A percentile compares a stretch with the other conserved stretches of the same genome.
Evolutionary conservation across 805 yeast genomes (phyloP).

Genomic region (Suhomyces kilbournensis): DNA sequence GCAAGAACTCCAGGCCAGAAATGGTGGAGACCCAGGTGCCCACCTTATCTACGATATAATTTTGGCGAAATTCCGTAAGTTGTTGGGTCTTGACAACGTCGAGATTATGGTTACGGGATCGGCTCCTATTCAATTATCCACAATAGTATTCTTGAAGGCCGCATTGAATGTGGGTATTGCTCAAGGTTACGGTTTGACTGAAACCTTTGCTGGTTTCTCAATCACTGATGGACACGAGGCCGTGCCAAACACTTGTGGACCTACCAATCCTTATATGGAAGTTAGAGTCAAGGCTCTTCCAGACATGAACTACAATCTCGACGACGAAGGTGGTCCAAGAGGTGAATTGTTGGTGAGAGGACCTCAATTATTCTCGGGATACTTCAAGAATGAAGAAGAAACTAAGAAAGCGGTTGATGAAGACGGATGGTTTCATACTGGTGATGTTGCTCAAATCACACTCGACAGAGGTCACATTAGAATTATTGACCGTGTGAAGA

Average conservation of each 20-base stretch:
- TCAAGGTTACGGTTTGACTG: conserved; percentile 38
- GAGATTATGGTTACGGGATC: conserved; percentile 22
- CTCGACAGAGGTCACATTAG: conserved; percentile 17
- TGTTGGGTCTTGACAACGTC: conserved; percentile 31
- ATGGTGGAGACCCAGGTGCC: conserved; percentile 16
- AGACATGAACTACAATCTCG: conserved; percentile 20
- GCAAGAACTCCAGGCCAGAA: conserved; percentile 10
- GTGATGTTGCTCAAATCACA: conserved; percentile 18
- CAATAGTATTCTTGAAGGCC: conserved; percentile 23
- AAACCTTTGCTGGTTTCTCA: conserved; percentile 24
- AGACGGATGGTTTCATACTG: conserved; percentile 30
- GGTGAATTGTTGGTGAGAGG: conserved; percentile 28
- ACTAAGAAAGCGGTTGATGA: conserved; percentile 16
- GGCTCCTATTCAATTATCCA: conserved; percentile 22
- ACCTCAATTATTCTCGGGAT: conserved; percentile 22
- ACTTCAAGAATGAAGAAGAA: conserved; percentile 25
- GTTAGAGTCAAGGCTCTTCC: conserved; percentile 22
- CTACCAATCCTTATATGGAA: conserved; percentile 16
- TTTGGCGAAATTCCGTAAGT: conserved; percentile 32
- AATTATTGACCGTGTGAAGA: conserved; percentile 31
- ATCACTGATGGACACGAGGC: conserved; percentile 17
- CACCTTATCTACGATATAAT: conserved; percentile 16
- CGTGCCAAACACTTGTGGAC: conserved; percentile 23
- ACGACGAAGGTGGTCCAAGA: conserved; percentile 24
- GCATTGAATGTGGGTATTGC: conserved; percentile 22